These are phyloP conservation scores for Erodium trifolium DNA, from an alignment of 441 rosid genomes.

Conservation along the genomic window DNA sequence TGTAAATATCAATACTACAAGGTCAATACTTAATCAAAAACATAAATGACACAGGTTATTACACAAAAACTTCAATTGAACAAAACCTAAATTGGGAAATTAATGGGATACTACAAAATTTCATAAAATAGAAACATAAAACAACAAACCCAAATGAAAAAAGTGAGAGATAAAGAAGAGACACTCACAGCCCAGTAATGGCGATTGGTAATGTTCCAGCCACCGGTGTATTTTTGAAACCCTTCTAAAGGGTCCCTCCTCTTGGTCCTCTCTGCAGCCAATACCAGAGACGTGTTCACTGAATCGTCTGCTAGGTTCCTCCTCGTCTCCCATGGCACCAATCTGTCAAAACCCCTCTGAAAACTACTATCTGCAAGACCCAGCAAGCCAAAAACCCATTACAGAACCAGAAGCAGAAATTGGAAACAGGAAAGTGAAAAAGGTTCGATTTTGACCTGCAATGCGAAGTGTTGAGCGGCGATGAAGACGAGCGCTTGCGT, in stretches of 20 bases:
- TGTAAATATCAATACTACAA: background rate
- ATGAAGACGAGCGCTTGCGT: background rate
- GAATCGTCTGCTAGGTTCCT: background rate
- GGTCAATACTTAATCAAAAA: background rate
- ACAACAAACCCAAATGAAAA: background rate
- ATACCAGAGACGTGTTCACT: conserved; percentile 19
- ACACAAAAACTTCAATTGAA: background rate
- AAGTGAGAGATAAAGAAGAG: background rate
- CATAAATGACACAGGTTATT: background rate
- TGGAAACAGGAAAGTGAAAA: background rate
- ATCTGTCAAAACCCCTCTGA: background rate
- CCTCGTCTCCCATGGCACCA: background rate
- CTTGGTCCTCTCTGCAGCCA: conserved; percentile 34
- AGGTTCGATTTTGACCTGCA: background rate
- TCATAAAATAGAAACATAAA: background rate
- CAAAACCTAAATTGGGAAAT: background rate
- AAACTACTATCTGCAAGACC: background rate
- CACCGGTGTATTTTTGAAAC: conserved; percentile 33
- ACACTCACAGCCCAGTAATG: conserved; percentile 26
- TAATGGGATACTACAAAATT: background rate
- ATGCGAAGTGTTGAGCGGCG: background rate
- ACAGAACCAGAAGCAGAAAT: background rate
- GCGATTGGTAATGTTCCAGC: conserved; percentile 31
- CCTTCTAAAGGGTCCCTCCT: conserved; percentile 30
- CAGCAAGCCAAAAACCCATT: background rate